phyloP scores from a whole-genome alignment of 192 early-diverging fungal genomes.

The Linnemannia hyalina region DNA sequence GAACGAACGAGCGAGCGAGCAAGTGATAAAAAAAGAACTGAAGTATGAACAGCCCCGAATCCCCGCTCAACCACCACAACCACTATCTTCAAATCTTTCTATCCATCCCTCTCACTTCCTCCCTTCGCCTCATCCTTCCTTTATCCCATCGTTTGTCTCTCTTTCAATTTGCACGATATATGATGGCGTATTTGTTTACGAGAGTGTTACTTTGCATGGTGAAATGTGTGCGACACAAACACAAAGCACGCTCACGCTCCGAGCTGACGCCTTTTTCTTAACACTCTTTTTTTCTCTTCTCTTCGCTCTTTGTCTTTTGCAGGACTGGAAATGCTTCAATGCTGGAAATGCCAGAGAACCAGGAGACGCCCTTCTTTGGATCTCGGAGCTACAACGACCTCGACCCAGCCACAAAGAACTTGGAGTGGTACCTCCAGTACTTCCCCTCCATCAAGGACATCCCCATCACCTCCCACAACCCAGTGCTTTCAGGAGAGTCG shows the following conservation, averaged over 20 bases:
- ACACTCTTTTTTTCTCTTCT: neutral
- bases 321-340: conserved; percentile 46
- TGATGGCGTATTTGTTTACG: neutral
- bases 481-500: conserved; percentile 50
- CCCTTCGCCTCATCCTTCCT: neutral
- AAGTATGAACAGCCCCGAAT: neutral
- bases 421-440: conserved; percentile 55
- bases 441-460: conserved; percentile 58
- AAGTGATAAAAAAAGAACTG: neutral
- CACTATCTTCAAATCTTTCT: neutral
- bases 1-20: neutral
- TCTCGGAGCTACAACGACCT: conserved; percentile 51
- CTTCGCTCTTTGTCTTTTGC: neutral
- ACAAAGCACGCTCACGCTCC: neutral
- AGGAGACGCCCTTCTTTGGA: conserved; percentile 50
- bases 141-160: neutral
- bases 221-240: conserved; percentile 1
- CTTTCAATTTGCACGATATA: neutral
- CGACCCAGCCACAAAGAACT: conserved; percentile 46
- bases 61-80: neutral
- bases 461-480: conserved; percentile 38
- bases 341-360: conserved; percentile 34
- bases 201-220: neutral
- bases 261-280: conserved; percentile 2
- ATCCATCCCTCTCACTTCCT: neutral